Conservation (phyloP, 163 green algal genomes). For the Prototheca cutis region DNA sequence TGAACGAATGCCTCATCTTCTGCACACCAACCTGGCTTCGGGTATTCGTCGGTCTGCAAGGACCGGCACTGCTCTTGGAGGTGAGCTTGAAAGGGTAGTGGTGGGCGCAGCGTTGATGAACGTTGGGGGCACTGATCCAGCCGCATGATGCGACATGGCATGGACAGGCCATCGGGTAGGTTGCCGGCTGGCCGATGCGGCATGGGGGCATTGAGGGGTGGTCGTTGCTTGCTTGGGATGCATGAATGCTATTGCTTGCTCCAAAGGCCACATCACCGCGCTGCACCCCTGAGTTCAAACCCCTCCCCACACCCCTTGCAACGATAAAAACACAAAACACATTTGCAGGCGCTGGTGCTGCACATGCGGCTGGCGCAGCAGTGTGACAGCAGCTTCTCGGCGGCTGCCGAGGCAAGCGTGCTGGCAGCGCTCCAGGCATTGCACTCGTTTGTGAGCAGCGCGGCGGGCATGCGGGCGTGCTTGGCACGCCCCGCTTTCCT, state of each 20-base stretch:
- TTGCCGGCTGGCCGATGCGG: too few species aligned
- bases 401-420: neutral
- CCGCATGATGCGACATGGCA: too few species aligned
- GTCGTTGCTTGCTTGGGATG: too few species aligned
- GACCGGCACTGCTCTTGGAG: neutral
- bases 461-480: neutral
- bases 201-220: too few species aligned
- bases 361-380: neutral
- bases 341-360: neutral
- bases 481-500: neutral
- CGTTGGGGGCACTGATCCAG: too few species aligned
- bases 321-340: too few species aligned
- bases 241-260: too few species aligned
- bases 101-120: too few species aligned
- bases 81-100: too few species aligned
- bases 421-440: neutral
- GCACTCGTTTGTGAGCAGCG: neutral
- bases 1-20: slow-evolving; percentile 1
- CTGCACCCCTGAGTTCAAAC: neutral
- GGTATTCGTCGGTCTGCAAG: neutral
- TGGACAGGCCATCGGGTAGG: too few species aligned
- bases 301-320: neutral
- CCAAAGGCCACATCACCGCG: too few species aligned
- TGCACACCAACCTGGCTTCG: neutral
- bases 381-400: neutral